These are phyloP conservation scores for Stereocaulon alpinum DNA, from an alignment of 495 filamentous ascomycete genomes.

Conservation along the genomic window DNA sequence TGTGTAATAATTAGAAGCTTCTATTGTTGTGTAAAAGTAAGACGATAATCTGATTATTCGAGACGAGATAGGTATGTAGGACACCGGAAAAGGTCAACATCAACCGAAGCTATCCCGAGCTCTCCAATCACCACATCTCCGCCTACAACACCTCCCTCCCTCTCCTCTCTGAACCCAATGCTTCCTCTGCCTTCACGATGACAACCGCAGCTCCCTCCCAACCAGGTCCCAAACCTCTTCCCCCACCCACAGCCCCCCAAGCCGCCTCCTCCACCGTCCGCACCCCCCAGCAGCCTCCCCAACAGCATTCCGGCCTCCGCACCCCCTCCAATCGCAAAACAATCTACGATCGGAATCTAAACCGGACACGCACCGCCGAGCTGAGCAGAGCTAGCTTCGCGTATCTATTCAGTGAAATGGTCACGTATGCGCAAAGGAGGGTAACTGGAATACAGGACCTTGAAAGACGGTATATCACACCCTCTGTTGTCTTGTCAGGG, in stretches of 20 bases:
- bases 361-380: constrained; percentile 76
- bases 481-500: not conserved
- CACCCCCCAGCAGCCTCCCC: constrained; percentile 19
- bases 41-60: not conserved
- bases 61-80: not conserved
- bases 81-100: not conserved
- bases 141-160: not conserved
- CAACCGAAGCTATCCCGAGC: not conserved
- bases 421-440: constrained; percentile 81
- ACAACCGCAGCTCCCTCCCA: constrained; percentile 9
- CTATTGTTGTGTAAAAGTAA: not conserved
- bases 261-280: constrained; percentile 12
- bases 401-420: constrained; percentile 94
- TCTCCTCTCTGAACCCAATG: not conserved
- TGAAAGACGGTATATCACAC: constrained; percentile 61
- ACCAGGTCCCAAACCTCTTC: constrained; percentile 10
- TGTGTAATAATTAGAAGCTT: not conserved
- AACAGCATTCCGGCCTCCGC: constrained; percentile 57
- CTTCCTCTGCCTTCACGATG: not conserved
- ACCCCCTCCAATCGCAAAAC: constrained; percentile 93
- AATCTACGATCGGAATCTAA: constrained; percentile 93
- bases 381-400: constrained; percentile 88
- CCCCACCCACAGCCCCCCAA: constrained; percentile 12
- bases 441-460: constrained; percentile 89
- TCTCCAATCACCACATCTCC: not conserved